Evolutionary conservation across 1,284 basidiomycete genomes (phyloP).

Genomic region (Farysia itapuensis): DNA sequence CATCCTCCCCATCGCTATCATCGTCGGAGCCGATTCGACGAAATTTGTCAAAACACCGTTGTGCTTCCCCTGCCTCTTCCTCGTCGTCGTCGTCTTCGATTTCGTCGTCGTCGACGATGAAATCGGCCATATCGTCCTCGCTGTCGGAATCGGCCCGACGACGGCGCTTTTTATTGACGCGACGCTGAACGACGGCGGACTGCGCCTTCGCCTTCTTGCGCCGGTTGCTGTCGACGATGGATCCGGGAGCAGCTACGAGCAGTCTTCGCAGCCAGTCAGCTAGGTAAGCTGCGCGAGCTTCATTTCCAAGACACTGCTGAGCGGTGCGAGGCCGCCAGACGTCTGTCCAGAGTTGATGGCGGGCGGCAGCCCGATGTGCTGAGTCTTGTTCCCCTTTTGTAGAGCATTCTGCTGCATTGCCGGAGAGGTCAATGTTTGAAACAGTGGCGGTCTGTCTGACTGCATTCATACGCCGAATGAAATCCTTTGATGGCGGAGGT

Average conservation of each 20-base stretch:
- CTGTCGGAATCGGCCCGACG: constrained; percentile 6
- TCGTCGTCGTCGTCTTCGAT: constrained; percentile 21
- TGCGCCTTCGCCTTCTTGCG: too few relatives aligned
- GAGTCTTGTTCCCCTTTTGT: too few relatives aligned
- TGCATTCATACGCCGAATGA: background rate
- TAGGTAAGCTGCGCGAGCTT: constrained; percentile 20
- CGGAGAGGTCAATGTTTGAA: too few relatives aligned
- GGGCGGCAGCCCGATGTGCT: too few relatives aligned
- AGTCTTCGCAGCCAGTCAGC: constrained; percentile 43
- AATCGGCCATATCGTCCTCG: constrained; percentile 33
- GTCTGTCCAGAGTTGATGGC: constrained; percentile 27
- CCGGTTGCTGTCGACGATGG: constrained; percentile 4
- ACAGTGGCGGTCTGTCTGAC: background rate
- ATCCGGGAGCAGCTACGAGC: constrained; percentile 15
- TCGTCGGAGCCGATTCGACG: constrained; percentile 2
- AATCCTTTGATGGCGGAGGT: too few relatives aligned
- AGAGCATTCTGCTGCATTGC: too few relatives aligned
- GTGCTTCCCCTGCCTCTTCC: constrained; percentile 23
- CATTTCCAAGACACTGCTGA: constrained; percentile 28
- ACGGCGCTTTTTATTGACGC: constrained; percentile 12
- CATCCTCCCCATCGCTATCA: background rate
- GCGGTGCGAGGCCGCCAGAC: constrained; percentile 19
- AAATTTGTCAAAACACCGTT: constrained; percentile 41
- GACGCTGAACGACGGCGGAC: constrained; percentile 13
- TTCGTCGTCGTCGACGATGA: constrained; percentile 41